Conservation (phyloP, 345 rosid genomes). For the Raphanus sativus region DNA sequence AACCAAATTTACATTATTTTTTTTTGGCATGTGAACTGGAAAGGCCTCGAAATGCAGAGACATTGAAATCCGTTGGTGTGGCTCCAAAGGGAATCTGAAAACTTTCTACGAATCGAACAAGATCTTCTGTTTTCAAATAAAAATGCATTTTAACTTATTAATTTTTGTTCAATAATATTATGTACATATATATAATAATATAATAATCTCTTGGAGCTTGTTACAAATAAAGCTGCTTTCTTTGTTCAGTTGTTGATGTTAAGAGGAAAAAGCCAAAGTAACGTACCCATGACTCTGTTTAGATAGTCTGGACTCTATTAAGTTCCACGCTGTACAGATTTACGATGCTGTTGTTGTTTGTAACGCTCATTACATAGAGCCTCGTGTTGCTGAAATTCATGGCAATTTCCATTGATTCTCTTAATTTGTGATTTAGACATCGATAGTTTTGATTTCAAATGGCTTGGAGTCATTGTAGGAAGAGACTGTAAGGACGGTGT, state of each 20-base stretch:
- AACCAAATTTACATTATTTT: not conserved
- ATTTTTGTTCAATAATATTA: not conserved
- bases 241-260: not conserved
- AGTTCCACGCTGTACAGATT: not conserved
- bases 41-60: conserved; percentile 47
- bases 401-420: conserved; percentile 31
- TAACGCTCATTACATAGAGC: conserved; percentile 65
- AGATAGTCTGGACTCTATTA: not conserved
- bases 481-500: too few relatives aligned
- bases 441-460: too few relatives aligned
- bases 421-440: not conserved
- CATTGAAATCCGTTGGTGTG: conserved; percentile 45
- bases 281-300: not conserved
- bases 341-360: conserved; percentile 65
- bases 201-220: conserved; percentile 12
- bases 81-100: conserved; percentile 39
- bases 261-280: not conserved
- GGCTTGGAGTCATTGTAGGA: too few relatives aligned
- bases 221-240: conserved; percentile 4
- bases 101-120: not conserved
- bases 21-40: not conserved
- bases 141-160: not conserved
- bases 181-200: conserved; percentile 19
- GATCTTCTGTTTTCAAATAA: not conserved
- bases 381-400: conserved; percentile 60